Evolutionary conservation across 306 rosid species (phyloP), one percentile per base, ranked within the genome.

Genomic region (Cicer arietinum): DNA sequence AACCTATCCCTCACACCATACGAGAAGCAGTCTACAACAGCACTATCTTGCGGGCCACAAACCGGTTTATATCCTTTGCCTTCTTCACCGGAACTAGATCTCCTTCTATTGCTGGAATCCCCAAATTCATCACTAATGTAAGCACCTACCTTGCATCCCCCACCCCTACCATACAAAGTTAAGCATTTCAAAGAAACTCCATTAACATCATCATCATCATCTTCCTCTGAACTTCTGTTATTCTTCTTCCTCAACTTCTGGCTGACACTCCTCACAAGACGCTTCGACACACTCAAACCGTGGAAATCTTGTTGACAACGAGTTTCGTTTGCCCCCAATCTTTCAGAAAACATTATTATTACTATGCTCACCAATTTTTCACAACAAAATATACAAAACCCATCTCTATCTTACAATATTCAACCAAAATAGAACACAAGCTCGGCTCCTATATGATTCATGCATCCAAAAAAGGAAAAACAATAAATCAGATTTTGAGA

Each of bases 91-190:
- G 93, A 91, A 82, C 92, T 92, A 9, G 97, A 95, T 77, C 97
- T 88, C 88, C 99, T 88, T 77, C 97, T 84, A 72, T 84, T 69
- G 47, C 86, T 87, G 22, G 96, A 81, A 77, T 92, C 94, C 58
- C 97, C 90, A 73, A 82, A 77, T 69, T 90, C 99, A 69, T 92
- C 97, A 46, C 93, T 51, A 16, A 92, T 94, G 82, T 94, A 97
- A 40, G 93, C 99, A n/a, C 99, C 99, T 6, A 95, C 99, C 89
- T 89, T 95, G 88, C 99, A 95, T 22, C 98, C 99, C 64, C 97
- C 99, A 63, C 93, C 99, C 73, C 90, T 84, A 47, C 93, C 84
- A 67, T 92, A 95, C 54, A 95, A 77, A 69, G 87, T 85, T 45
- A 95, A 85, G 82, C 99, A 92, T 68, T 85, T 92, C 75, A 95